These are phyloP conservation scores for Capsicum chinense DNA, from an alignment of 257 asterid species.

Conservation along the genomic window DNA sequence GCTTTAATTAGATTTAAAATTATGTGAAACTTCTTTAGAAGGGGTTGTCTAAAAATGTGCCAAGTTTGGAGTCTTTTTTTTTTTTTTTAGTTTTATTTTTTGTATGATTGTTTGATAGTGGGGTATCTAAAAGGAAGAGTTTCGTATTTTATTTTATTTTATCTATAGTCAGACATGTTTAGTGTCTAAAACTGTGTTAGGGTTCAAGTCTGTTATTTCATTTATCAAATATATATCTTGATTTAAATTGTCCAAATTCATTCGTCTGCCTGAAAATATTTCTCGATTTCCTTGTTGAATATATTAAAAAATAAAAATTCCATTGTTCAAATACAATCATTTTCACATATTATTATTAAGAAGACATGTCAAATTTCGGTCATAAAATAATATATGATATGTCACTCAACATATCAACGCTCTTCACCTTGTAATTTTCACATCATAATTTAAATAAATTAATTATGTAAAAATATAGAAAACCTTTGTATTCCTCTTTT, in stretches of 20 bases:
- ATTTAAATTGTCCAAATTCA: background rate
- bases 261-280: background rate
- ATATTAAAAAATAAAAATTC: no score
- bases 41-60: background rate
- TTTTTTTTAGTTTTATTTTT: background rate
- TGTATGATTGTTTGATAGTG: background rate
- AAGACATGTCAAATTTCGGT: no score
- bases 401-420: no score
- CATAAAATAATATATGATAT: no score
- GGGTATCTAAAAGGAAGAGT: background rate
- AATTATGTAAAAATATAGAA: no score
- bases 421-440: no score
- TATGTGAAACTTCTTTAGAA: background rate
- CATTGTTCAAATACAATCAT: no score
- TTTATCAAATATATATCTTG: background rate
- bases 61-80: background rate
- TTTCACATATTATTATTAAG: no score
- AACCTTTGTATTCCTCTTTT: no score
- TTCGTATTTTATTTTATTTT: background rate
- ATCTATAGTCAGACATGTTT: background rate
- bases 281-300: background rate
- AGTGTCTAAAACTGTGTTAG: background rate
- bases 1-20: background rate
- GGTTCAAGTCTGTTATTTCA: background rate
- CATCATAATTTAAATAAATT: no score